These are phyloP conservation scores for Fusarium subtropicale DNA, from an alignment of 2,329 filamentous ascomycete species.

Conservation along the genomic window DNA sequence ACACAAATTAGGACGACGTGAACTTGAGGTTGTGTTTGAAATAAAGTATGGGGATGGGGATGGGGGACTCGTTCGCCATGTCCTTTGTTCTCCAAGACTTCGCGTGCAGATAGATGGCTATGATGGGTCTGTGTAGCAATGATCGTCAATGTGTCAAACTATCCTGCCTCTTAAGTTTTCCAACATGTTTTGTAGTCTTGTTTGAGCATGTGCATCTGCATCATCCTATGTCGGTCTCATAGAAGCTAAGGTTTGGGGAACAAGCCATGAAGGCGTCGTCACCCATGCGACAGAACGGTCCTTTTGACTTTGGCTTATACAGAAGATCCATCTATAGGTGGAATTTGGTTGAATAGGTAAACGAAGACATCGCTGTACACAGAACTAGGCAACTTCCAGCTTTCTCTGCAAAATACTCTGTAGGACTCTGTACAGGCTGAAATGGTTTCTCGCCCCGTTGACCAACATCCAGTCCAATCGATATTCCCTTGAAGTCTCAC, in stretches of 20 bases:
- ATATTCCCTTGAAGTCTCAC: slow-evolving; percentile 32
- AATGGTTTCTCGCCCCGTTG: background rate
- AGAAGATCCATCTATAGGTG: background rate
- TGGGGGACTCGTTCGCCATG: background rate
- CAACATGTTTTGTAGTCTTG: slow-evolving; percentile 5
- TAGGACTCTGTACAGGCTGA: background rate
- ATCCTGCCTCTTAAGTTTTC: slow-evolving; percentile 7
- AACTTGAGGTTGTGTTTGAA: background rate
- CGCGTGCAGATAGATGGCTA: background rate
- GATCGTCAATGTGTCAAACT: background rate
- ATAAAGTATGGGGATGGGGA: background rate
- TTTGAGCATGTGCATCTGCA: slow-evolving; percentile 6
- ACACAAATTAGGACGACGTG: background rate
- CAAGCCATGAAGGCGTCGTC: slow-evolving; percentile 24
- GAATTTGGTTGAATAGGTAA: background rate
- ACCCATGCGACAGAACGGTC: slow-evolving; percentile 3
- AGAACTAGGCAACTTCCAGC: background rate
- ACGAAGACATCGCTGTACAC: background rate
- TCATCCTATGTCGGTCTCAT: slow-evolving; percentile 12
- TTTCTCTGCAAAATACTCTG: background rate
- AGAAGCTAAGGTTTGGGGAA: slow-evolving; percentile 5
- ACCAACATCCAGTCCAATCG: slow-evolving; percentile 9
- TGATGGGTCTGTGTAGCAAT: background rate
- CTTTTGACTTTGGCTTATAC: background rate
- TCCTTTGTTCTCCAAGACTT: background rate